Base-by-base conservation (phyloP, 352 stramenopile genomes). In the Phytophthora nicotianae region DNA sequence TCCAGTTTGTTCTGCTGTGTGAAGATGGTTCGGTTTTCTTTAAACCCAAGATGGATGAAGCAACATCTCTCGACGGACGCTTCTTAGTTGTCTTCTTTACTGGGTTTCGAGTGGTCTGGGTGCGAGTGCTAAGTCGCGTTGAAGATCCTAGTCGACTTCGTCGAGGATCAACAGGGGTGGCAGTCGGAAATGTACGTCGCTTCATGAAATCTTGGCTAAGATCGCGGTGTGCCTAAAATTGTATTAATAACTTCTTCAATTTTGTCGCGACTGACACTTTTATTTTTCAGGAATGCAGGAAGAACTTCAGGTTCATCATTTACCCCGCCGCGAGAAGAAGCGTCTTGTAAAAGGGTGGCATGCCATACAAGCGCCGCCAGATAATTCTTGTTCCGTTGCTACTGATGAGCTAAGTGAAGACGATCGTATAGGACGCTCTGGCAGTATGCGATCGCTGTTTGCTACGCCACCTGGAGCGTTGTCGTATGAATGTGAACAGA, bases 321-420 rank as follows among this genome's bases (percentile, higher is more conserved):
- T 81, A 17, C 14, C 65, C 33, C 59, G 74, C 2, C 38, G 51
- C n/a, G 69, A 78, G 45, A 83, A 77, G 68, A 83, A 81, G 52
- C 40, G 50, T 2, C 43, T 74, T 3, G 59, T 81, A 4, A 66
- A 63, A 41, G 50, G 42, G 9, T 83, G 72, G 74, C 70, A 82
- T 54, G 50, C 50, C 5, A 29, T 21, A 11, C 47, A 62, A 27
- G 5, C 14, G 37, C 6, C 49, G n/a, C 42, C 52, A 2, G 46
- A 21, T 41, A 10, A 8, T 50, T 23, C 24, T 20, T 1, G 17
- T 11, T 55, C 38, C 1, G 4, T 17, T 19, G 2, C 13, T 21
- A 49, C 5, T 17, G n/a, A 51, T 19, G 35, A 35, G 37, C n/a
- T 23, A 40, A 26, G 19, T 11, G 38, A 55, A 14, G 23, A 29